phyloP scores from a whole-genome alignment of 1,139 yeast genomes.

The Geotrichum citri-aurantii region DNA sequence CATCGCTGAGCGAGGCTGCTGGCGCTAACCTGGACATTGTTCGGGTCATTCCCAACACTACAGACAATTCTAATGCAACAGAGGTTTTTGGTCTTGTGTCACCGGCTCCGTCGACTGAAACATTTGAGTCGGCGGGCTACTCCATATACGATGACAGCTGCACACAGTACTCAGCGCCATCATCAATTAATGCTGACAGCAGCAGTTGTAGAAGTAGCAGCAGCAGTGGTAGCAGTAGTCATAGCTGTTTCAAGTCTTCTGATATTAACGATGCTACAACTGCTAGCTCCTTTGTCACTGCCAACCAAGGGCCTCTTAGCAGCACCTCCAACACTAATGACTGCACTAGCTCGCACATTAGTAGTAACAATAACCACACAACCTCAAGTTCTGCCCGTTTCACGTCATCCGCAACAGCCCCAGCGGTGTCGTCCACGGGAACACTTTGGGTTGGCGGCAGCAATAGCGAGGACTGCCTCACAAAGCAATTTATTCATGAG shows the following conservation, averaged over 20 bases:
- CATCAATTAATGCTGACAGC: background rate
- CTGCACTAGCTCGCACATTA: slow-evolving; percentile 1
- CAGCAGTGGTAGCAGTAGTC: background rate
- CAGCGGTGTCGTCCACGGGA: background rate
- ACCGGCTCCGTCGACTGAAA: background rate
- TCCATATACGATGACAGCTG: background rate
- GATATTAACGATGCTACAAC: background rate
- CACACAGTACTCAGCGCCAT: background rate
- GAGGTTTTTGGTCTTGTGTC: background rate
- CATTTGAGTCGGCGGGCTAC: slow-evolving; percentile 8
- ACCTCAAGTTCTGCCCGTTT: too few relatives aligned
- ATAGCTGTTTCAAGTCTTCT: background rate
- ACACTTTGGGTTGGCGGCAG: background rate
- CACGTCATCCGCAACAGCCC: too few relatives aligned
- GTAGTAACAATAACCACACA: background rate
- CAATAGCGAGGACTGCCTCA: background rate
- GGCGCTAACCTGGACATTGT: background rate
- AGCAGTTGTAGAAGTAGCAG: background rate
- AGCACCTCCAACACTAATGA: too few relatives aligned
- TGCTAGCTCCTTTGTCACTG: background rate
- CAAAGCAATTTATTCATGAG: background rate
- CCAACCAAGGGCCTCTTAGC: background rate
- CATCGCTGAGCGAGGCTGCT: background rate
- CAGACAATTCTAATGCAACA: too few relatives aligned
- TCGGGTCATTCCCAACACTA: background rate